A percentile compares a stretch with the other conserved stretches of the same genome.
These are phyloP conservation scores for Boletus tylopilopsis DNA, from an alignment of 768 basidiomycete genomes.

Conservation along the genomic window DNA sequence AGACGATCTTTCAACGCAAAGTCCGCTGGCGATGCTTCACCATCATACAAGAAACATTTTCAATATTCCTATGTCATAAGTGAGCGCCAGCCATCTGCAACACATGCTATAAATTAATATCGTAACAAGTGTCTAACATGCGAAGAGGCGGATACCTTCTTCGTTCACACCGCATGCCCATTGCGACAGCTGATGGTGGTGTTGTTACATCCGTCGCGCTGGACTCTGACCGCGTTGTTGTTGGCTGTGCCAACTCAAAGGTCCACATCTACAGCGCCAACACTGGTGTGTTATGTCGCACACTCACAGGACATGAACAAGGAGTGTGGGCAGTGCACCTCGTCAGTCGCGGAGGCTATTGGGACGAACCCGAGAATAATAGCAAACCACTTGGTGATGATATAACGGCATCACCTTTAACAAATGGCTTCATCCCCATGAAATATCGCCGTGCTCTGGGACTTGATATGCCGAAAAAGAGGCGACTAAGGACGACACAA, in stretches of 20 bases:
- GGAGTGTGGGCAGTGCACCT: slow-evolving; percentile 95
- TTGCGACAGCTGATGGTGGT: slow-evolving; percentile 44
- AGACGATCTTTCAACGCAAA: slow-evolving; percentile 12
- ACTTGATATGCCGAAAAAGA: slow-evolving; percentile 29
- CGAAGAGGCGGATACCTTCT: slow-evolving; percentile 68
- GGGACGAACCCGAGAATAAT: slow-evolving; percentile 21
- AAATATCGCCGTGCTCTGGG: slow-evolving; percentile 51
- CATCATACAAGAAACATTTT: slow-evolving; percentile 68
- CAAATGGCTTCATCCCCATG: slow-evolving; percentile 25
- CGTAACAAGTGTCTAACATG: slow-evolving; percentile 70
- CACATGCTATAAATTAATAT: neutral
- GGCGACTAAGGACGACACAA: slow-evolving; percentile 20
- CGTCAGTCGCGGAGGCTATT: slow-evolving; percentile 60
- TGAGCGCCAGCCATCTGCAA: slow-evolving; percentile 32
- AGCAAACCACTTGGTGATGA: slow-evolving; percentile 8
- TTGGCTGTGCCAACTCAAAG: slow-evolving; percentile 81
- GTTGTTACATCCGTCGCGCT: slow-evolving; percentile 87
- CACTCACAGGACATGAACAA: slow-evolving; percentile 76
- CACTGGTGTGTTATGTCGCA: slow-evolving; percentile 72
- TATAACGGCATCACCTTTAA: neutral
- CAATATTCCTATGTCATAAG: slow-evolving; percentile 68
- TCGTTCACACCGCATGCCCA: slow-evolving; percentile 54
- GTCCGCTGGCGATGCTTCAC: neutral
- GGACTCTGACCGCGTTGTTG: slow-evolving; percentile 79
- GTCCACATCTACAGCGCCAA: slow-evolving; percentile 82